Conservation (phyloP, 1,139 yeast species). For the Hyphopichia khmerensis region DNA sequence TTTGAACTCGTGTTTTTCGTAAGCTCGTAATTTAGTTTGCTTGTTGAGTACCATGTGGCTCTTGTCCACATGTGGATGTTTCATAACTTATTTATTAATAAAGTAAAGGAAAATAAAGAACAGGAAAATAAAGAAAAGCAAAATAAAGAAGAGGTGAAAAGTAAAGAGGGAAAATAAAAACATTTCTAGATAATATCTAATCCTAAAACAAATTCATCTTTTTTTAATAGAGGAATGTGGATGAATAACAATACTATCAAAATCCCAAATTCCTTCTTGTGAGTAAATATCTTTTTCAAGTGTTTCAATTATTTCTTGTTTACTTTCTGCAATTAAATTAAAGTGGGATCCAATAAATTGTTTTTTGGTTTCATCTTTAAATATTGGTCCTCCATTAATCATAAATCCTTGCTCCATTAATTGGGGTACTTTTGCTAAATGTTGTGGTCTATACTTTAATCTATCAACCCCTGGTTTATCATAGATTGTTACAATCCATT, state of each 20-base stretch:
- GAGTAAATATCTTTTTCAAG: constrained; percentile 57
- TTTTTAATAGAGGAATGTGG: constrained; percentile 23
- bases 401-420: constrained; percentile 45
- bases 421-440: constrained; percentile 47
- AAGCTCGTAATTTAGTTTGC: too few species aligned
- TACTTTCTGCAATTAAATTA: constrained; percentile 54
- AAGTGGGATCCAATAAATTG: constrained; percentile 61
- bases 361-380: constrained; percentile 33
- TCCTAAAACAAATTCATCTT: not conserved
- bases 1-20: too few species aligned
- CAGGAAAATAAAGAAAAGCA: too few species aligned
- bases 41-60: too few species aligned
- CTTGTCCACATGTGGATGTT: too few species aligned
- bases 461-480: constrained; percentile 60
- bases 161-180: too few species aligned
- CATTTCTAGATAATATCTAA: too few species aligned
- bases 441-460: constrained; percentile 47
- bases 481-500: constrained; percentile 43
- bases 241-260: constrained; percentile 50
- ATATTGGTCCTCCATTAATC: constrained; percentile 57
- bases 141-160: too few species aligned
- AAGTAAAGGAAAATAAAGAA: too few species aligned
- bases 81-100: too few species aligned
- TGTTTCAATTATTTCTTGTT: constrained; percentile 50
- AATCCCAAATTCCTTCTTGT: constrained; percentile 64